Base-by-base conservation (phyloP, 495 filamentous ascomycete genomes). In the Penicillium salamii region DNA sequence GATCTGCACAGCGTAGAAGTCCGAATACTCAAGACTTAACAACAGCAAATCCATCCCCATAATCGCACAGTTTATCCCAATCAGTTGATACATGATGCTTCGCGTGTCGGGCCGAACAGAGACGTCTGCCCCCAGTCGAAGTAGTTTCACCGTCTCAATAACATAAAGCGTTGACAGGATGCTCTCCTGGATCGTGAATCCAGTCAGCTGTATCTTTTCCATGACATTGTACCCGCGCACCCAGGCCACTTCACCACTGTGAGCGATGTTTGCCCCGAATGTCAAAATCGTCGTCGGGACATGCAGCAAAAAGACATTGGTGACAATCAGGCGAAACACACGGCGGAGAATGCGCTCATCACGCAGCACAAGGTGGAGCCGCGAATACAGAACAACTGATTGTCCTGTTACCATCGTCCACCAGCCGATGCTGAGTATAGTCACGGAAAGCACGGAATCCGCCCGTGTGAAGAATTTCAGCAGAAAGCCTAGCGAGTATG, bases 91-190 rank as follows among this genome's bases (percentile, higher is more conserved):
- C 70, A 81, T 74, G 41, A 82, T 69, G 43, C 67, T 70, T 17
- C 71, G 63, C n/a, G 68, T 66, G 26, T 70, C 57, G 3, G 59
- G 64, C 9, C 58, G 50, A 7, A 38, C 50, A 2, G 58, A 43
- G 1, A 51, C 47, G 19, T 70, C 66, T n/a, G 68, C 70, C 5
- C 76, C 65, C 17, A 76, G 66, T 20, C 74, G 71, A 1, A 83
- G 71, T 7, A 82, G 55, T 42, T 65, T 75, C 18, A 69, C 68
- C 8, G 78, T 80, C 45, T 78, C 77, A 59, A 70, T 74, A 2
- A 85, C 71, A 53, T 84, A 86, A 1, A 85, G 51, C 7, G 69
- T 76, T 0, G 81, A 84, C 21, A 86, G 70, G 12, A 79, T 62
- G 21, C 70, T 59, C 50, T 86, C 82, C 56, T 86, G 81, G 5